A percentile compares a stretch with the other conserved stretches of the same genome.
Conservation (phyloP, 768 basidiomycete genomes). For the Clavaria fumosa region DNA sequence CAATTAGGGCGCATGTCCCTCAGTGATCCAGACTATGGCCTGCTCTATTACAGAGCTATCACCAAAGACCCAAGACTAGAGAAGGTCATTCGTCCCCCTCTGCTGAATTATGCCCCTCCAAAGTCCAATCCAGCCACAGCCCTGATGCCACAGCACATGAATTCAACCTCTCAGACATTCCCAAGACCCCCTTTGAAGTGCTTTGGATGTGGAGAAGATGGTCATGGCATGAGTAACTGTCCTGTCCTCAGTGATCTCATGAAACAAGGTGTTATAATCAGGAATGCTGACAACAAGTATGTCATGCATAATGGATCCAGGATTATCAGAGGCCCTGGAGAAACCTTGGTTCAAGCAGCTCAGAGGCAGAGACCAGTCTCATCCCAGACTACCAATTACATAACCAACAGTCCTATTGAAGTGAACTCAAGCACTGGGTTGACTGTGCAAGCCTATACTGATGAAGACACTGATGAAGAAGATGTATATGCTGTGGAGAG, state of each 20-base stretch:
- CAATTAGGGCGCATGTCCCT: slow-evolving; percentile 5
- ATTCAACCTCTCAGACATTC: background rate
- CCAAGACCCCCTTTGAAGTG: background rate
- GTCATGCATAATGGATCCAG: background rate
- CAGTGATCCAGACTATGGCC: slow-evolving; percentile 2
- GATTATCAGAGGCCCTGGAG: background rate
- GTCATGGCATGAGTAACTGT: slow-evolving; percentile 1
- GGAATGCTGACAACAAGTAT: background rate
- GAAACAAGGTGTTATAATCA: background rate
- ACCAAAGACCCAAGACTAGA: slow-evolving; percentile 3
- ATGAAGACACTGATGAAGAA: background rate
- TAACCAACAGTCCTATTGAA: background rate
- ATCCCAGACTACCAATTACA: background rate
- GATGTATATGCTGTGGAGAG: background rate
- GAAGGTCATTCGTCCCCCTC: background rate
- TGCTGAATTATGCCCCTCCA: background rate
- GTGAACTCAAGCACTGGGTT: background rate
- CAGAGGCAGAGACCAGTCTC: background rate
- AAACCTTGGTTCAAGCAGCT: background rate
- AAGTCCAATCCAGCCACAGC: background rate
- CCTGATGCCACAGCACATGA: background rate
- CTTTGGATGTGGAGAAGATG: slow-evolving; percentile 3
- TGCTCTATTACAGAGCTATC: slow-evolving; percentile 7
- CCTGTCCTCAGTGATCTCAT: background rate
- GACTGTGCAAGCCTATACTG: background rate